Conservation (phyloP, 768 basidiomycete species). For the Leucogyrophana mollusca region DNA sequence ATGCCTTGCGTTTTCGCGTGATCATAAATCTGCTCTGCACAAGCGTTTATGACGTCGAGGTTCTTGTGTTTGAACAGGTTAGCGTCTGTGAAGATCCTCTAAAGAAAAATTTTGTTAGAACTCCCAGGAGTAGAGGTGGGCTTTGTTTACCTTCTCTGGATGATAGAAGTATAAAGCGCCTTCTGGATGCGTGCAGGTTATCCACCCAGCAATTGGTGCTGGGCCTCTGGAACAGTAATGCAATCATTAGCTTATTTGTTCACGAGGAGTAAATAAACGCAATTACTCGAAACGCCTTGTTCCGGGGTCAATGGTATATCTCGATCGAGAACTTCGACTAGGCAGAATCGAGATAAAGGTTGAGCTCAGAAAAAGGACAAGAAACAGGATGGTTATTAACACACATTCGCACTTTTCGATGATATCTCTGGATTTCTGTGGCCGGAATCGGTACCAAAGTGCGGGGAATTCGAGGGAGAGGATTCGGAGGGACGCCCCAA, state of each 20-base stretch:
- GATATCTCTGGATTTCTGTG: neutral
- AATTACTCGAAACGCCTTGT: constrained; percentile 5
- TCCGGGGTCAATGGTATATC: neutral
- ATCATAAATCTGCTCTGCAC: constrained; percentile 2
- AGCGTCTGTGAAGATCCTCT: constrained; percentile 43
- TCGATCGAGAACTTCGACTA: constrained; percentile 3
- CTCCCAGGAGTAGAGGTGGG: neutral
- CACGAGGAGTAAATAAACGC: neutral
- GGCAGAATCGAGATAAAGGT: neutral
- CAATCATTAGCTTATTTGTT: neutral
- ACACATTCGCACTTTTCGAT: constrained; percentile 4
- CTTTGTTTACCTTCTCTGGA: constrained; percentile 31
- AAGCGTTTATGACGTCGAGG: constrained; percentile 1
- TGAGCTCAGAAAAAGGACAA: neutral
- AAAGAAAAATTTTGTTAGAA: neutral
- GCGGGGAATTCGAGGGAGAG: too few relatives aligned
- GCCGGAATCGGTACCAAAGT: too few relatives aligned
- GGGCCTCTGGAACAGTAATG: neutral
- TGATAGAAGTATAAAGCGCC: constrained; percentile 54
- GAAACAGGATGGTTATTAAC: neutral
- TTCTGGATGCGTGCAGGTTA: constrained; percentile 46
- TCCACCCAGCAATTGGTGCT: constrained; percentile 36
- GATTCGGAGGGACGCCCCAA: too few relatives aligned
- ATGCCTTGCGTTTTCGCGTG: neutral
- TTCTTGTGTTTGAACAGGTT: constrained; percentile 5